phyloP scores from a whole-genome alignment of 2,329 filamentous ascomycete genomes.

The Gnomoniopsis sp. region DNA sequence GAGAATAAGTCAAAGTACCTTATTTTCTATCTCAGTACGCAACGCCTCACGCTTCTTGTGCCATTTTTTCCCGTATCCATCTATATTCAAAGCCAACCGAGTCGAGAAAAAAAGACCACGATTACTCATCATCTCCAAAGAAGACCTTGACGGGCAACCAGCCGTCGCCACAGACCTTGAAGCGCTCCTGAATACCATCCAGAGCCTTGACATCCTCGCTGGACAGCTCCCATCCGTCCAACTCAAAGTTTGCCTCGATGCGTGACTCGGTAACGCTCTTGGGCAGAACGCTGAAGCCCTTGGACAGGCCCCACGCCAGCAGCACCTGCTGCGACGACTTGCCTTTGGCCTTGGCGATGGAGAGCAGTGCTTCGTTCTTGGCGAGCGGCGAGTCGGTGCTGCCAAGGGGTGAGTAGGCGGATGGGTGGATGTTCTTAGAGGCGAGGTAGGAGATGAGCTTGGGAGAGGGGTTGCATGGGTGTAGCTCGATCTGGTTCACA shows the following conservation, averaged over 20 bases:
- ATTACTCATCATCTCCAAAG: constrained; percentile 76
- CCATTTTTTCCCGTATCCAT: background rate
- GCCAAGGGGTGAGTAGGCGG: constrained; percentile 72
- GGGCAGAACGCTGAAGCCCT: constrained; percentile 80
- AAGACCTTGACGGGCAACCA: constrained; percentile 79
- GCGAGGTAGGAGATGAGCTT: constrained; percentile 73
- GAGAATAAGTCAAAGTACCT: background rate
- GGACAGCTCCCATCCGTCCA: constrained; percentile 71
- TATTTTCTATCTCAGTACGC: background rate
- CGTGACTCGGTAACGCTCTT: constrained; percentile 74
- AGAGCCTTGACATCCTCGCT: constrained; percentile 70
- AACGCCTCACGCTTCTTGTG: background rate
- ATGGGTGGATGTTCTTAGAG: constrained; percentile 70
- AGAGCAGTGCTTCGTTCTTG: constrained; percentile 60
- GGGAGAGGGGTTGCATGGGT: constrained; percentile 77
- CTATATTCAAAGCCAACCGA: background rate
- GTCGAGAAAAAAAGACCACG: background rate
- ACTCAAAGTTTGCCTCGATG: constrained; percentile 72
- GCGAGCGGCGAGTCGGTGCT: constrained; percentile 67
- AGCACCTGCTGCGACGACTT: constrained; percentile 73
- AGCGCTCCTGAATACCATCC: constrained; percentile 66
- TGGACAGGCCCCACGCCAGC: constrained; percentile 75
- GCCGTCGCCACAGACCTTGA: constrained; percentile 75
- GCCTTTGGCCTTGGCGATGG: constrained; percentile 62
- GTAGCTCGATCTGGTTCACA: constrained; percentile 80